Evolutionary conservation across 148 eudicot genomes (phyloP).

Genomic region (Linanthus parryae): DNA sequence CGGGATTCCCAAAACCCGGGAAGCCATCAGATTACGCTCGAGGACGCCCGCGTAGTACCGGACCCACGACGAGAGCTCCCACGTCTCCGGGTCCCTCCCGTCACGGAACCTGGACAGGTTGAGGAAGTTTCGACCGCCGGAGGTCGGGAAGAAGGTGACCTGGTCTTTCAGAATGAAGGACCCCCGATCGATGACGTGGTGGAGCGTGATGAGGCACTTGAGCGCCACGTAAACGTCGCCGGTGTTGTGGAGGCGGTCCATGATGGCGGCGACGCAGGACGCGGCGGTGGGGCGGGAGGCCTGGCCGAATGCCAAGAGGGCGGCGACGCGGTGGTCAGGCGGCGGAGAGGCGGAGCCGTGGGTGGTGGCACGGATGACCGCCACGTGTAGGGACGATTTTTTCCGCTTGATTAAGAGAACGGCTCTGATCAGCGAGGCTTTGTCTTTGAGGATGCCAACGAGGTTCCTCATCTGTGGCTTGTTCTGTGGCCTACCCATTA

Average conservation of each 20-base stretch:
- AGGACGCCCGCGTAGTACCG: slow-evolving; percentile 55
- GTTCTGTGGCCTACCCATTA: no score
- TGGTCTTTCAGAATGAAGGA: slow-evolving; percentile 26
- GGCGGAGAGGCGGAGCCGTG: slow-evolving; percentile 37
- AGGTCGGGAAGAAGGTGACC: slow-evolving; percentile 10
- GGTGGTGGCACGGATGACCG: slow-evolving; percentile 53
- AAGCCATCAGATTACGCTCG: slow-evolving; percentile 20
- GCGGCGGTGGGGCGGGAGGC: slow-evolving; percentile 19
- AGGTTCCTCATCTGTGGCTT: slow-evolving; percentile 29
- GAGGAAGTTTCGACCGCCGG: slow-evolving; percentile 21
- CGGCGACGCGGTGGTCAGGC: slow-evolving; percentile 26
- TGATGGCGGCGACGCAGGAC: slow-evolving; percentile 27
- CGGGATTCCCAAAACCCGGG: slow-evolving; percentile 19
- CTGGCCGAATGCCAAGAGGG: slow-evolving; percentile 25
- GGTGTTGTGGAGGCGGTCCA: slow-evolving; percentile 39
- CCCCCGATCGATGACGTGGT: slow-evolving; percentile 33
- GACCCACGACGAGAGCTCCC: slow-evolving; percentile 51
- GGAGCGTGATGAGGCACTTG: slow-evolving; percentile 56
- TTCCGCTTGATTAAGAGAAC: slow-evolving; percentile 24
- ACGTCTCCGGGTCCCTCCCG: slow-evolving; percentile 25
- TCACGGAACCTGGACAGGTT: slow-evolving; percentile 36
- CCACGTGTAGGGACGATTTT: slow-evolving; percentile 24
- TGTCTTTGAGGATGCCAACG: slow-evolving; percentile 59
- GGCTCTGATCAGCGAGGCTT: slow-evolving; percentile 40
- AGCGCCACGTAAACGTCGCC: slow-evolving; percentile 45